Conservation (phyloP, 202 grass and related monocot genomes). For the Brachypodium distachyon region DNA sequence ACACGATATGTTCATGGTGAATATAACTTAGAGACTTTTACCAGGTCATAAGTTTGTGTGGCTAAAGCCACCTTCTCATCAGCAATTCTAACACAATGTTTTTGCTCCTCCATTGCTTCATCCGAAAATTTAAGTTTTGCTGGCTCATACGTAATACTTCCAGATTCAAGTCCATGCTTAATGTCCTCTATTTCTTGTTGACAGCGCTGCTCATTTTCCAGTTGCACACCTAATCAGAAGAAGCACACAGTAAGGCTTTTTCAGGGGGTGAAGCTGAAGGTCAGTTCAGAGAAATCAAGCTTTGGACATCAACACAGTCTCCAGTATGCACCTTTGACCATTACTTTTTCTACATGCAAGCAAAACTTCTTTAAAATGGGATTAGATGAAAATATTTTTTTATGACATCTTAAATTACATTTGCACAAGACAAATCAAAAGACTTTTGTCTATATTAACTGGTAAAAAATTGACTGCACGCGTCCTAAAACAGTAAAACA, state of each 20-base stretch:
- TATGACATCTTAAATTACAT: background rate
- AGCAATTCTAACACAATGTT: constrained; percentile 91
- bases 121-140: constrained; percentile 85
- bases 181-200: constrained; percentile 94
- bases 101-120: constrained; percentile 83
- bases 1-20: background rate
- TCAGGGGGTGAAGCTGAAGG: background rate
- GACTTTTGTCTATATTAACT: background rate
- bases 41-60: constrained; percentile 94
- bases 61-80: constrained; percentile 99
- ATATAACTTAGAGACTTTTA: constrained; percentile 28
- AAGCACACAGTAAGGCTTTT: constrained; percentile 20
- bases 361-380: background rate
- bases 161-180: constrained; percentile 68
- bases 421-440: background rate
- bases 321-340: background rate
- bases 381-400: background rate
- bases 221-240: constrained; percentile 57
- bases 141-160: constrained; percentile 65
- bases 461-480: background rate
- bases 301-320: background rate
- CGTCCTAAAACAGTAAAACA: background rate
- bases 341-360: background rate
- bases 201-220: constrained; percentile 88
- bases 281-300: constrained; percentile 2